phyloP scores from a whole-genome alignment of 441 rosid genomes.

The Gossypium schwendimanii region DNA sequence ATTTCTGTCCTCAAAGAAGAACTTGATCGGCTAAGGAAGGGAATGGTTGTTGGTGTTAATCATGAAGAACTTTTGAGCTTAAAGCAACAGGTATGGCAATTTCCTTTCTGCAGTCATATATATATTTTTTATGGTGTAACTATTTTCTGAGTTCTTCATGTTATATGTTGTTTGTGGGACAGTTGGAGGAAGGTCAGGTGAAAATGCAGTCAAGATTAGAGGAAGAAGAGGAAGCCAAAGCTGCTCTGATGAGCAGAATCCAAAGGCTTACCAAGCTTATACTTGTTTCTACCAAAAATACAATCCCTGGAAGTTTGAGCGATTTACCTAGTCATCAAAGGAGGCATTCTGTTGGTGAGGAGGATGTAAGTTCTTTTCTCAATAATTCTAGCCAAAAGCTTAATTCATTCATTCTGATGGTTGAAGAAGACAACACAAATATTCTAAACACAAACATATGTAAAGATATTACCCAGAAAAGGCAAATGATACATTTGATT shows the following conservation, averaged over 20 bases:
- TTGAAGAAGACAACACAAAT: background rate
- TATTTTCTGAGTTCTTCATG: background rate
- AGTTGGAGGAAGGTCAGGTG: constrained; percentile 99
- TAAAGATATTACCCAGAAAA: background rate
- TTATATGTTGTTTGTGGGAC: constrained; percentile 10
- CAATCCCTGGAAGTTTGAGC: constrained; percentile 59
- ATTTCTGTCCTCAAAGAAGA: constrained; percentile 79
- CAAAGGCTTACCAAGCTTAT: constrained; percentile 96
- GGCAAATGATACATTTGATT: background rate
- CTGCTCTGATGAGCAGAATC: constrained; percentile 98
- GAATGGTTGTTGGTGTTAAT: constrained; percentile 78
- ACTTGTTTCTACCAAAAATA: constrained; percentile 87
- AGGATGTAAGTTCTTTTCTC: constrained; percentile 51
- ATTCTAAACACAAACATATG: background rate
- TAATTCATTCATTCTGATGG: background rate
- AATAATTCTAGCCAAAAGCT: background rate
- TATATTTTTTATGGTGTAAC: background rate
- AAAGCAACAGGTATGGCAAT: constrained; percentile 65
- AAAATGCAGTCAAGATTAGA: constrained; percentile 98
- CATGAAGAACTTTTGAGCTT: constrained; percentile 87
- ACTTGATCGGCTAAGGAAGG: constrained; percentile 81
- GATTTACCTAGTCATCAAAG: constrained; percentile 64
- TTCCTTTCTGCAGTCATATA: background rate
- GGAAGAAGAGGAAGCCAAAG: constrained; percentile 99
- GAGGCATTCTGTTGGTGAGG: constrained; percentile 59